Base-by-base conservation (phyloP, 2,329 filamentous ascomycete species). In the Cordyceps pruinosa region DNA sequence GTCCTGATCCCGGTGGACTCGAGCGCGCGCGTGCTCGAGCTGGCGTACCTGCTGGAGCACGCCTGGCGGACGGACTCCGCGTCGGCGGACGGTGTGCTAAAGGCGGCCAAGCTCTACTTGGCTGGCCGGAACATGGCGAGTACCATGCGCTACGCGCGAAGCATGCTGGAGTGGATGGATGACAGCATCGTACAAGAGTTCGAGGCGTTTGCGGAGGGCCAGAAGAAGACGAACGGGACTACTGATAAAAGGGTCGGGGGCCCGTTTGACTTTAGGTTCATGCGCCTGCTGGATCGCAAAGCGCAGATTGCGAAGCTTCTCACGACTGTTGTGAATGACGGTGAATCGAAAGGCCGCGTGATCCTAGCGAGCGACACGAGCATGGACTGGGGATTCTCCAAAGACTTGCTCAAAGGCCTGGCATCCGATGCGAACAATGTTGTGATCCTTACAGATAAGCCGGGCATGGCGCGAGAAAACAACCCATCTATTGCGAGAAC, bases 91-190 rank as follows among this genome's bases (percentile, higher is more conserved):
- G 78, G 79, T 23, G 72, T 73, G 1, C 72, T 87, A 17, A 76
- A 76, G 56, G 72, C 75, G 1, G 75, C 82, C 0, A 83, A 80
- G 64, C 77, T 97, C 1, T 97, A 91, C 68, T 77, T 99, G 44
- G 93, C 92, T 1, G 92, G 91, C 39, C 87, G 86, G 59, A 96
- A 90, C 60, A 88, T 90, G 61, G 87, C 89, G 58, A 92, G 90
- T 61, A 96, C 92, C 0, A 89, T 97, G 79, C 83, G 90, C 53
- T 90, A 97, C 63, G 89, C 93, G 26, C 83, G 92, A 63, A 97
- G 93, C 70, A 96, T 99, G 89, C 77, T 99, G 32, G 94, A 99
- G 68, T 99, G 94, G 94, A 97, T 99, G 92, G 92, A 97, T 68
- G 92, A 97, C 66, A 87, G 86, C 58, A 95, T 99, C 59, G 88